Evolutionary conservation across 495 filamentous ascomycete genomes (phyloP), one percentile per base, ranked within the genome.

Genomic region (Hyphodiscus hymeniophilus): DNA sequence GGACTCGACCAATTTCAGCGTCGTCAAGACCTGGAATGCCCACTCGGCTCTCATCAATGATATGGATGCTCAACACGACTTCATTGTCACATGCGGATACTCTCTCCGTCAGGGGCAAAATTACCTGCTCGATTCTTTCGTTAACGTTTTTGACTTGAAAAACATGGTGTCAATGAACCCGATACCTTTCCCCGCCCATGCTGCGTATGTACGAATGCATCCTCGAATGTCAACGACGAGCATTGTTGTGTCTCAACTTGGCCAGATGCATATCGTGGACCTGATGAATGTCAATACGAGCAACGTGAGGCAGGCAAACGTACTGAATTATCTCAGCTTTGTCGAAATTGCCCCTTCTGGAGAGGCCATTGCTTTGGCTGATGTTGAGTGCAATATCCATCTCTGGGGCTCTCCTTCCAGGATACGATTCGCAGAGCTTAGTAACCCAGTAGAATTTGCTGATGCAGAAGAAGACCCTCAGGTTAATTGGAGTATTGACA

Each of bases 131-230:
- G 92, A 97, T 58, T 84, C 87, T 2, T 75, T 95, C 39, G 89
- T 94, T 44, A 95, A 94, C 51, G 88, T 96, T 13, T 99, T 88
- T 56, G 89, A 96, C 60, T 68, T 99, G 21, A 94, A 90, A 63
- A 92, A 84, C 39, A 72, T 95, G 63, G 69, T 75, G 16, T 83
- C 88, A 7, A 73, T 96, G 54, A 82, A 87, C 11, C 92, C 92
- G 2, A 86, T 97, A 47, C 84, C 92, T 0, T 97, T 97, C 59
- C 88, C 89, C 42, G 81, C 87, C 7, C 87, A 89, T 1, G 90
- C 91, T 7, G 90, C 91, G 17, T 90, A 87, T 67, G 89, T 95
- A 10, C 80, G 92, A 31, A 87, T 97, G 81, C 94, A 99, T 62
- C 94, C 94, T 7, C 83, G 85, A 45, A 83, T 97, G 71, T 84